phyloP scores from a whole-genome alignment of 192 early-diverging fungal species.

The Gonapodya sp. region DNA sequence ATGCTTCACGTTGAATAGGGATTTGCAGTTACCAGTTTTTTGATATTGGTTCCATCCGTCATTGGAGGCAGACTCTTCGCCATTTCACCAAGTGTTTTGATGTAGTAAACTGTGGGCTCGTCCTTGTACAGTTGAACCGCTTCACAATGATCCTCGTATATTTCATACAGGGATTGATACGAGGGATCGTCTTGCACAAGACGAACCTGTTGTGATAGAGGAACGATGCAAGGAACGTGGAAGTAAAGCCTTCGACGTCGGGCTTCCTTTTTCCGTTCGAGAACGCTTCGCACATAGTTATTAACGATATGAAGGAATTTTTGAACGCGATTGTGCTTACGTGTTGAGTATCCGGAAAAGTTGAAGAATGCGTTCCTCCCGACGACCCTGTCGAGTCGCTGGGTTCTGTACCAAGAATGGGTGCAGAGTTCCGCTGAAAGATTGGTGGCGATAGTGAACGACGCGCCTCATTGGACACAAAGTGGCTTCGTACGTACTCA shows the following conservation, averaged over 20 bases:
- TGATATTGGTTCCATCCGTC: conserved; percentile 15
- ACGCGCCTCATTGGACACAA: neutral
- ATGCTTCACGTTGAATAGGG: too few relatives aligned
- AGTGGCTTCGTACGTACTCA: conserved; percentile 30
- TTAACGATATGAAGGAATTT: too few relatives aligned
- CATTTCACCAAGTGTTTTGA: conserved; percentile 59
- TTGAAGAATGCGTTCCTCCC: conserved; percentile 94
- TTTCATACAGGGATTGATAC: conserved; percentile 79
- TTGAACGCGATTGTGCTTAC: conserved; percentile 26
- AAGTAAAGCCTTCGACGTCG: conserved; percentile 67
- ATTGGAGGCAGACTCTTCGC: conserved; percentile 20
- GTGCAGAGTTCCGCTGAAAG: conserved; percentile 54
- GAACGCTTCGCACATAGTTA: conserved; percentile 47
- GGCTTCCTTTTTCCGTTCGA: conserved; percentile 75
- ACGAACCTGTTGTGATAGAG: conserved; percentile 83
- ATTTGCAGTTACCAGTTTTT: conserved; percentile 50
- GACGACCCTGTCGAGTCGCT: conserved; percentile 72
- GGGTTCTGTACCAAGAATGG: conserved; percentile 94
- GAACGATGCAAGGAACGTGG: conserved; percentile 85
- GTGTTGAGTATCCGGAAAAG: conserved; percentile 85
- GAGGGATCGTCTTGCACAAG: conserved; percentile 88
- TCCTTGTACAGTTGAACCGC: conserved; percentile 68
- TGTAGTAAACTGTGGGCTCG: conserved; percentile 73
- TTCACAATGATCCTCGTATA: conserved; percentile 84
- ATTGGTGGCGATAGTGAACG: too few relatives aligned